Conservation (phyloP, 2,329 filamentous ascomycete genomes). For the Ramichloridium luteum region DNA sequence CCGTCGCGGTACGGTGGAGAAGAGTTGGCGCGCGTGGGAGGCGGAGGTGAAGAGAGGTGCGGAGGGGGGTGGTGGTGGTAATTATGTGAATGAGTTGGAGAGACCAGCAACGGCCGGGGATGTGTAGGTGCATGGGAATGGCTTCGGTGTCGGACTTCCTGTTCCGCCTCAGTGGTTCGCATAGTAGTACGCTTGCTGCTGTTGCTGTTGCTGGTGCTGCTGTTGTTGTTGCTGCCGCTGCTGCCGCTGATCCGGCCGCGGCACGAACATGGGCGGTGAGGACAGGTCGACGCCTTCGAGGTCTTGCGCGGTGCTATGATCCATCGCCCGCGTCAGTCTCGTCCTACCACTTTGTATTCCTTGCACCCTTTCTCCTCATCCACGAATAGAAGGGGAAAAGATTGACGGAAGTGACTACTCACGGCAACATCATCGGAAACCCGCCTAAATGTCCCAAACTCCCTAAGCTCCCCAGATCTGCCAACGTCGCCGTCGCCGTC, state of each 20-base stretch:
- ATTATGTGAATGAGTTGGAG: slow-evolving; percentile 29
- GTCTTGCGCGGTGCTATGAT: background rate
- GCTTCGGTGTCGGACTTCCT: no score
- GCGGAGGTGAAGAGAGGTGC: slow-evolving; percentile 29
- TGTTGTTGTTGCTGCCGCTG: no score
- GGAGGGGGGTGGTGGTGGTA: no score
- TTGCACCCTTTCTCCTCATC: background rate
- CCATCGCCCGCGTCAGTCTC: background rate
- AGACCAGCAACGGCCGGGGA: background rate
- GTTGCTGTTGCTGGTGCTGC: no score
- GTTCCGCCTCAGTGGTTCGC: no score
- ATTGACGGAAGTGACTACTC: no score
- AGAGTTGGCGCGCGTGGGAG: slow-evolving; percentile 34
- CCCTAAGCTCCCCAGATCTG: background rate
- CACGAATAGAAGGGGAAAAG: background rate
- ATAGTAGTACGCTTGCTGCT: no score
- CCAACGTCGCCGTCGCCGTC: background rate
- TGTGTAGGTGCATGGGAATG: background rate
- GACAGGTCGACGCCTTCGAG: background rate
- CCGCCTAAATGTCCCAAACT: no score
- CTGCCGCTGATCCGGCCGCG: no score
- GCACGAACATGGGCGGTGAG: background rate
- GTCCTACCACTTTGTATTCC: background rate
- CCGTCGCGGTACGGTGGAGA: slow-evolving; percentile 19
- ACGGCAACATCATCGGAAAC: background rate